Evolutionary conservation across 768 basidiomycete genomes (phyloP).

Genomic region (Pleurotus pulmonarius): DNA sequence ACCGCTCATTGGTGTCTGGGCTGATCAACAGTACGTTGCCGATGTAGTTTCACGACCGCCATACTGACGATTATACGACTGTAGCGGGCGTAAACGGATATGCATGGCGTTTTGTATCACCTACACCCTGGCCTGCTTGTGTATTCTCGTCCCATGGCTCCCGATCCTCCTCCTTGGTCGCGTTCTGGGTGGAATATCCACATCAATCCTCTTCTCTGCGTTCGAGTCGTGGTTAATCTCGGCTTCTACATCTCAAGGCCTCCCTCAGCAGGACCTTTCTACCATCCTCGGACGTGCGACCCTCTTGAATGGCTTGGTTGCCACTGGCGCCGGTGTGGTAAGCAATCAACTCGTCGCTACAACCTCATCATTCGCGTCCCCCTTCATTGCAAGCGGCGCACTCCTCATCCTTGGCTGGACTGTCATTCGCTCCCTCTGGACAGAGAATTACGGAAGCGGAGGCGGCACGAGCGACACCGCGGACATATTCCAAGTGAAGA

Average conservation of each 20-base stretch:
- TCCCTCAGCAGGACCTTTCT: constrained; percentile 58
- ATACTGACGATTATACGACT: neutral
- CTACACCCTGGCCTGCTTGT: constrained; percentile 56
- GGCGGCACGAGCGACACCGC: constrained; percentile 18
- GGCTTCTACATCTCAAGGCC: constrained; percentile 44
- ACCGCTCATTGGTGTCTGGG: constrained; percentile 74
- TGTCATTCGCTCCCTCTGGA: constrained; percentile 57
- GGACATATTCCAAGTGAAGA: constrained; percentile 48
- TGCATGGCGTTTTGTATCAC: constrained; percentile 72
- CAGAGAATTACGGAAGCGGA: constrained; percentile 65
- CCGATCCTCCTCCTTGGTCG: constrained; percentile 63
- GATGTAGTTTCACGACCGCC: neutral
- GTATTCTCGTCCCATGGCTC: constrained; percentile 52
- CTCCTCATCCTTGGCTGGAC: constrained; percentile 52
- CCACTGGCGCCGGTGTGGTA: constrained; percentile 60
- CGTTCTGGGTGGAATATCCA: constrained; percentile 66
- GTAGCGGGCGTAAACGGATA: constrained; percentile 61
- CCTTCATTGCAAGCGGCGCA: constrained; percentile 62
- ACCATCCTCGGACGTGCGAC: constrained; percentile 72
- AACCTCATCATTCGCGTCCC: constrained; percentile 52
- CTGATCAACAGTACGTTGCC: constrained; percentile 62
- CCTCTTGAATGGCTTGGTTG: constrained; percentile 70
- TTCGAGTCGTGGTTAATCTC: constrained; percentile 80
- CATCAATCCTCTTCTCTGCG: constrained; percentile 70
- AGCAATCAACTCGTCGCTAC: constrained; percentile 60